Percentiles rank a stretch among this genome's conserved stretches.
These are phyloP conservation scores for Ophiocordyceps camponoti-floridani DNA, from an alignment of 2,329 filamentous ascomycete genomes.

Conservation along the genomic window DNA sequence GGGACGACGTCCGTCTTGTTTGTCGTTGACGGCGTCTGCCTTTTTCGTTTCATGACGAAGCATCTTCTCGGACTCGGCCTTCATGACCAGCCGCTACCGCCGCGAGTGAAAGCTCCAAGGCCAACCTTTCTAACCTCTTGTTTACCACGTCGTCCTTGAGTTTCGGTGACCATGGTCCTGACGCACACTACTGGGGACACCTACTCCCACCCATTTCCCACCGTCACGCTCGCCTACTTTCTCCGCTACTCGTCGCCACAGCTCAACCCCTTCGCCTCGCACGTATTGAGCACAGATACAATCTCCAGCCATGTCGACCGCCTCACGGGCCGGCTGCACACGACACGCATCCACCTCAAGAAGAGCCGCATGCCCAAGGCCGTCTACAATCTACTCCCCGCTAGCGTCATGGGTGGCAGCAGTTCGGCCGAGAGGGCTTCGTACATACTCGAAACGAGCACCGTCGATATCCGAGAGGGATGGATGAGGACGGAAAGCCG, in stretches of 20 bases:
- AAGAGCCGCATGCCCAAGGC: constrained; percentile 60
- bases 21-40: neutral
- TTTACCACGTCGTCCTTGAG: neutral
- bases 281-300: constrained; percentile 71
- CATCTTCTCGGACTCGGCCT: constrained; percentile 1
- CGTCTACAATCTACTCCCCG: constrained; percentile 58
- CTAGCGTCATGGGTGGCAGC: constrained; percentile 44
- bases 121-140: neutral
- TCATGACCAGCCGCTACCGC: constrained; percentile 8
- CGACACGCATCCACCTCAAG: constrained; percentile 66
- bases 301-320: constrained; percentile 59
- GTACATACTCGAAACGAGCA: constrained; percentile 65
- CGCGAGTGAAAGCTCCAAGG: constrained; percentile 3
- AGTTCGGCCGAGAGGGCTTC: constrained; percentile 46
- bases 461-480: constrained; percentile 62
- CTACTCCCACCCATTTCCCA: constrained; percentile 68
- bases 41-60: neutral
- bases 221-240: constrained; percentile 78
- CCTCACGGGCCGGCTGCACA: constrained; percentile 56
- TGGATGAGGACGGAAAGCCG: constrained; percentile 71
- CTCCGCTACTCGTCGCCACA: constrained; percentile 60
- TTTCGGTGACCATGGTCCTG: constrained; percentile 34
- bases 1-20: neutral
- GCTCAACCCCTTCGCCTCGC: constrained; percentile 61
- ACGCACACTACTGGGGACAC: constrained; percentile 49